phyloP scores from a whole-genome alignment of 2,329 filamentous ascomycete species.

The Sporothrix sp. region DNA sequence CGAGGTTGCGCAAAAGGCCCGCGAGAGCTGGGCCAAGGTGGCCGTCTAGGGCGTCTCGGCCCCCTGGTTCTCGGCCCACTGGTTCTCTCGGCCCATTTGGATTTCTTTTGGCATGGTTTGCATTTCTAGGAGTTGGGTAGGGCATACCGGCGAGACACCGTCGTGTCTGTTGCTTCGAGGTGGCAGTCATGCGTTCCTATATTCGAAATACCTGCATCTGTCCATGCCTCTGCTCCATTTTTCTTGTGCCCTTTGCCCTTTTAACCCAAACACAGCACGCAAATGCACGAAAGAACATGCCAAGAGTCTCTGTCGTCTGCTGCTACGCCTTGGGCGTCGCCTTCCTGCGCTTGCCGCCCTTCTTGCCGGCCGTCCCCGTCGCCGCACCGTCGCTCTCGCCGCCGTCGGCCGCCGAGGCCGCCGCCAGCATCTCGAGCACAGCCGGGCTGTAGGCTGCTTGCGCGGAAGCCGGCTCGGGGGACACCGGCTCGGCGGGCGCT shows the following conservation, averaged over 20 bases:
- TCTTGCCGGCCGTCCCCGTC: conserved; percentile 25
- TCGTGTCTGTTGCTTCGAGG: no score
- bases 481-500: conserved; percentile 24
- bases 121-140: neutral
- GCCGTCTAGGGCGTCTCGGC: conserved; percentile 22
- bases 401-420: conserved; percentile 18
- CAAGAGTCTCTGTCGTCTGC: no score
- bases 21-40: conserved; percentile 38
- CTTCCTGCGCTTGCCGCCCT: conserved; percentile 39
- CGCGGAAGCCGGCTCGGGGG: conserved; percentile 30
- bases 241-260: no score
- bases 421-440: conserved; percentile 38
- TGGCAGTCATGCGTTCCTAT: no score
- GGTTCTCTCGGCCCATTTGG: neutral
- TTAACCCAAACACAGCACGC: no score
- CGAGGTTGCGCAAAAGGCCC: conserved; percentile 38
- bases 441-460: conserved; percentile 28
- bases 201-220: neutral
- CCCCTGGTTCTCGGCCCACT: no score
- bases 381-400: conserved; percentile 20
- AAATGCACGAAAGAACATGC: no score
- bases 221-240: no score
- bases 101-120: neutral
- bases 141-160: neutral
- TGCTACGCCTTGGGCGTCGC: no score